Evolutionary conservation across 23 red algal species (phyloP).

Genomic region (Cyanidioschyzon merolae): DNA sequence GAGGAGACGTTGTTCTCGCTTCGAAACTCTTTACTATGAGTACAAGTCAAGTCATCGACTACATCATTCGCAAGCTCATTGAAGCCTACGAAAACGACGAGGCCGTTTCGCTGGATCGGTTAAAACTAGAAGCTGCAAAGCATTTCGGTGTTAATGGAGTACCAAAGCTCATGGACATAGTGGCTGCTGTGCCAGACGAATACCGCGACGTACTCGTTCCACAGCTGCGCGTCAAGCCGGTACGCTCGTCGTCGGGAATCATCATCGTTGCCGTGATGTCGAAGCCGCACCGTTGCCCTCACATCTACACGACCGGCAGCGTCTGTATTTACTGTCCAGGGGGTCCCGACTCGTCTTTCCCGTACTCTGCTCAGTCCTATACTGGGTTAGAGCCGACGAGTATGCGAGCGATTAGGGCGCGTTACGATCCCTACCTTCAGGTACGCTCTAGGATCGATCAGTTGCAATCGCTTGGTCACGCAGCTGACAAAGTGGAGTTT

Average conservation of each 20-base stretch:
- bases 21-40: too few species aligned
- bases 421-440: constrained; percentile 94
- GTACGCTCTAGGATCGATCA: constrained; percentile 87
- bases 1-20: too few species aligned
- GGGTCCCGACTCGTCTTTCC: constrained; percentile 92
- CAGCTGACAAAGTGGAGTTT: constrained; percentile 98
- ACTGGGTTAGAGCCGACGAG: constrained; percentile 96
- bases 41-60: not conserved
- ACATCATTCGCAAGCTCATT: constrained; percentile 4
- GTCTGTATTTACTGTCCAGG: constrained; percentile 99
- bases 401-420: constrained; percentile 93
- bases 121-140: not conserved
- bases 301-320: constrained; percentile 94
- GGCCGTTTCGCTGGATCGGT: not conserved
- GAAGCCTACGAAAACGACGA: constrained; percentile 9
- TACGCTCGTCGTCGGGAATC: constrained; percentile 84
- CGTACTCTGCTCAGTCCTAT: constrained; percentile 94
- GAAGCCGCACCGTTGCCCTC: constrained; percentile 97
- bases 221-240: constrained; percentile 75
- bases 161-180: constrained; percentile 80
- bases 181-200: constrained; percentile 63
- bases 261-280: constrained; percentile 99
- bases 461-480: constrained; percentile 65
- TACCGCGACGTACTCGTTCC: constrained; percentile 46
- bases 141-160: constrained; percentile 37